Evolutionary conservation across 2,329 filamentous ascomycete genomes (phyloP).

Genomic region (Sporothrix mexicana): DNA sequence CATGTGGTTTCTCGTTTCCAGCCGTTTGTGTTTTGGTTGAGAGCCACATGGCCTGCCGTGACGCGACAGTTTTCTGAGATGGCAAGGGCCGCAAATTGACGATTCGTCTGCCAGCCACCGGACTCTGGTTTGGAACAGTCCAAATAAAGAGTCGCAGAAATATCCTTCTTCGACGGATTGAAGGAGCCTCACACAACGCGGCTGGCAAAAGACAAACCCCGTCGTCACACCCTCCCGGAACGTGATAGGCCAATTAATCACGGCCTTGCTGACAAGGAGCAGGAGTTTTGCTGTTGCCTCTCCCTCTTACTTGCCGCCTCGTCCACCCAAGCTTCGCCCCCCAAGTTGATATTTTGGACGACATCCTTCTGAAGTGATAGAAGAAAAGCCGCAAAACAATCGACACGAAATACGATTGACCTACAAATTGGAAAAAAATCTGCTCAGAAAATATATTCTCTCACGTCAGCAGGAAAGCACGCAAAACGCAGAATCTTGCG

Average conservation of each 20-base stretch:
- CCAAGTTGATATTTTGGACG: background rate
- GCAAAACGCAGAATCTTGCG: background rate
- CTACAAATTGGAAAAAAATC: background rate
- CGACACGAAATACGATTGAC: background rate
- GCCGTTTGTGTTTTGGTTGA: conserved; percentile 10
- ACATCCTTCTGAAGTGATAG: background rate
- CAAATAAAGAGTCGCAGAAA: conserved; percentile 7
- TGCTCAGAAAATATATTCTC: background rate
- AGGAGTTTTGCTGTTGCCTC: background rate
- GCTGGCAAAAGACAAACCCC: conserved; percentile 22
- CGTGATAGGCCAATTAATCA: conserved; percentile 16
- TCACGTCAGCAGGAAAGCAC: conserved; percentile 4
- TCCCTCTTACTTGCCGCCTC: conserved; percentile 15
- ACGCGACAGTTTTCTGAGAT: background rate
- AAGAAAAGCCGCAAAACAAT: background rate
- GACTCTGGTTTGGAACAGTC: conserved; percentile 14
- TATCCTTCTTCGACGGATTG: background rate
- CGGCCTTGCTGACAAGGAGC: conserved; percentile 13
- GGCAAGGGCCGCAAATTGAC: background rate
- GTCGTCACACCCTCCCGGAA: background rate
- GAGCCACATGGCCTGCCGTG: conserved; percentile 14
- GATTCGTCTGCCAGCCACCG: conserved; percentile 30
- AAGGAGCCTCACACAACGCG: conserved; percentile 29
- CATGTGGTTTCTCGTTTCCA: background rate
- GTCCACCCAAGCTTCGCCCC: background rate